Base-by-base conservation (phyloP, 148 eudicot genomes). In the Arbutus unedo region DNA sequence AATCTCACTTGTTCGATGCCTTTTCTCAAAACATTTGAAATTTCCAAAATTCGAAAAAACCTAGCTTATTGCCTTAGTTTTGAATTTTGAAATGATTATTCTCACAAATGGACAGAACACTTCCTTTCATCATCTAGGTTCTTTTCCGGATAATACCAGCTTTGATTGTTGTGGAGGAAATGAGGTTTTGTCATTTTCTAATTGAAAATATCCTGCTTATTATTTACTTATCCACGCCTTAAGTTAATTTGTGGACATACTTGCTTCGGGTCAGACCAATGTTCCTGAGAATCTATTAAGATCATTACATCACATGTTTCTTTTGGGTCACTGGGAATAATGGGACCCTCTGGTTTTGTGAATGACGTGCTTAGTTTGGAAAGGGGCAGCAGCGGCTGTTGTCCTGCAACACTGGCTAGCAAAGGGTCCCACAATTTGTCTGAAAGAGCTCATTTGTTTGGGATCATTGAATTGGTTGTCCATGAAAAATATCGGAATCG, bases 51-150 rank as follows among this genome's bases (percentile, higher is more conserved):
- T 15, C 41, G 41, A 53, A 38, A 64, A 54, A 15, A 57, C 81
- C 38, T 44, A 45, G 5, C 57, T 64, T 6, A 72, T 59, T 62
- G 44, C 19, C 14, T 31, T 53, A 10, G 11, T 43, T 67, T 80
- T 41, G 57, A 68, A 23, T 25, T 81, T 79, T 54, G 19, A 71
- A 81, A 81, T 81, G 76, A 68, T 53, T 38, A 70, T 68, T 9
- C 31, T 81, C 5, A 70, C 64, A 51, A 11, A 43, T 41, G 55
- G 8, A 80, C 38, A 68, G 18, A 51, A 10, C 53, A 53, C 41
- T 70, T 64, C 6, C 51, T 51, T 68, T 21, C 3, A 38, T 14
- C 3, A 19, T 71, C 53, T 71, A 51, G 66, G 23, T 74, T 47
- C 15, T 44, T 75, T 75, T 75, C 10, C 38, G 10, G 43, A 51